A percentile compares a stretch with the other conserved stretches of the same genome.
phyloP scores from a whole-genome alignment of 2,329 filamentous ascomycete species.

The Cordyceps sp. region DNA sequence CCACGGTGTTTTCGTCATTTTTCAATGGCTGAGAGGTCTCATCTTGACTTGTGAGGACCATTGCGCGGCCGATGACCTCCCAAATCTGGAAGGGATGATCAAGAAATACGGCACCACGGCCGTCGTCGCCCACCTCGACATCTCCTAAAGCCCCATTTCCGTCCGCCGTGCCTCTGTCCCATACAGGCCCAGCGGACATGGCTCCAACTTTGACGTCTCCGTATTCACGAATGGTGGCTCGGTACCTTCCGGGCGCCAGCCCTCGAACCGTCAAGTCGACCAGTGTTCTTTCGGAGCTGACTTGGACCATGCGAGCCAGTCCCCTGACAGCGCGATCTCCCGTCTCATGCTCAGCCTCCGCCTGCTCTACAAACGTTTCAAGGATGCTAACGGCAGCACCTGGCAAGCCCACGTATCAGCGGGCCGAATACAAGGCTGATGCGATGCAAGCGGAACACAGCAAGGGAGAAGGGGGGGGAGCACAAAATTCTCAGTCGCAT shows the following conservation, averaged over 20 bases:
- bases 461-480: too few species aligned
- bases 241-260: slow-evolving; percentile 64
- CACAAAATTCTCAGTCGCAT: neutral
- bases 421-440: neutral
- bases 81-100: slow-evolving; percentile 75
- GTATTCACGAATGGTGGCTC: slow-evolving; percentile 68
- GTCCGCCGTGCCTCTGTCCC: slow-evolving; percentile 39
- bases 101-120: slow-evolving; percentile 64
- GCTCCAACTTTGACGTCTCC: slow-evolving; percentile 78
- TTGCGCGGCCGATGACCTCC: slow-evolving; percentile 89
- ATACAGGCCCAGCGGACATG: slow-evolving; percentile 69
- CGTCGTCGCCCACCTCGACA: slow-evolving; percentile 58
- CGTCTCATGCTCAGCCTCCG: slow-evolving; percentile 24
- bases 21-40: slow-evolving; percentile 34
- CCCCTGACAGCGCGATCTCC: slow-evolving; percentile 53
- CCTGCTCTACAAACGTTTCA: slow-evolving; percentile 57
- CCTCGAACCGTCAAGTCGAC: slow-evolving; percentile 80
- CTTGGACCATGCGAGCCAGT: slow-evolving; percentile 85
- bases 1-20: slow-evolving; percentile 72
- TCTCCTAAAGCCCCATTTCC: slow-evolving; percentile 47
- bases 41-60: slow-evolving; percentile 60
- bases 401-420: slow-evolving; percentile 9
- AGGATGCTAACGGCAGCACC: slow-evolving; percentile 88
- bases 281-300: slow-evolving; percentile 59
- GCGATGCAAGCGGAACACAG: neutral